Conservation (phyloP, 192 early-diverging fungal genomes). For the Linnemannia elongata region DNA sequence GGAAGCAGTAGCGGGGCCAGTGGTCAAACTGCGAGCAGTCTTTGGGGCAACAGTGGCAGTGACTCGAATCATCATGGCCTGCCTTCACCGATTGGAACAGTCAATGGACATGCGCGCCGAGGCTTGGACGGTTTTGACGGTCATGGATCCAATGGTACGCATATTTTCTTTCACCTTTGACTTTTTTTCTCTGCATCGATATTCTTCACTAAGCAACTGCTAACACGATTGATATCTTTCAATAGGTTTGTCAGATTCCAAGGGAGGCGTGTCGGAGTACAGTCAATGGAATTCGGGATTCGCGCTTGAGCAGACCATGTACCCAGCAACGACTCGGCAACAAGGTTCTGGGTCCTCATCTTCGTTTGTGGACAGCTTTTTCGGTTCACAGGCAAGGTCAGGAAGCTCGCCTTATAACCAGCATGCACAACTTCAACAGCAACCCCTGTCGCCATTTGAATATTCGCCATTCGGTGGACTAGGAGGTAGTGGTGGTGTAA, state of each 20-base stretch:
- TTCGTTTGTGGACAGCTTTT: conserved; percentile 44
- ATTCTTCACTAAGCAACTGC: neutral
- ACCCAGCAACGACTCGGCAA: conserved; percentile 19
- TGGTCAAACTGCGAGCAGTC: conserved; percentile 15
- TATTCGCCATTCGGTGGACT: conserved; percentile 35
- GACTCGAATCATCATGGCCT: conserved; percentile 18
- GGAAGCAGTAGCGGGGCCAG: conserved; percentile 8
- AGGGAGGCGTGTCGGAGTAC: conserved; percentile 38
- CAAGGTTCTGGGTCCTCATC: conserved; percentile 1
- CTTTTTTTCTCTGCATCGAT: neutral
- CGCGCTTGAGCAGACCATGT: conserved; percentile 44
- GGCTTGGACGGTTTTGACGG: conserved; percentile 39
- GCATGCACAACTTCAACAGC: conserved; percentile 25
- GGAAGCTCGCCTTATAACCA: conserved; percentile 13
- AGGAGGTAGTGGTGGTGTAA: conserved; percentile 1
- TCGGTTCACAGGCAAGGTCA: conserved; percentile 26
- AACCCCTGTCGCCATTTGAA: conserved; percentile 32
- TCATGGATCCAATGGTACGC: conserved; percentile 35
- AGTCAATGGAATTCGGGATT: conserved; percentile 58
- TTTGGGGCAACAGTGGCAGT: conserved; percentile 17
- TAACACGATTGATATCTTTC: neutral
- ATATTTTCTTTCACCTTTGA: neutral
- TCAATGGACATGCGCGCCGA: conserved; percentile 42
- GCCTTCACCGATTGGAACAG: conserved; percentile 51
- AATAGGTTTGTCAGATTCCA: conserved; percentile 27